Percentiles rank a stretch among this genome's conserved stretches.
Conservation (phyloP, 257 asterid species). For the Asclepias syriaca region DNA sequence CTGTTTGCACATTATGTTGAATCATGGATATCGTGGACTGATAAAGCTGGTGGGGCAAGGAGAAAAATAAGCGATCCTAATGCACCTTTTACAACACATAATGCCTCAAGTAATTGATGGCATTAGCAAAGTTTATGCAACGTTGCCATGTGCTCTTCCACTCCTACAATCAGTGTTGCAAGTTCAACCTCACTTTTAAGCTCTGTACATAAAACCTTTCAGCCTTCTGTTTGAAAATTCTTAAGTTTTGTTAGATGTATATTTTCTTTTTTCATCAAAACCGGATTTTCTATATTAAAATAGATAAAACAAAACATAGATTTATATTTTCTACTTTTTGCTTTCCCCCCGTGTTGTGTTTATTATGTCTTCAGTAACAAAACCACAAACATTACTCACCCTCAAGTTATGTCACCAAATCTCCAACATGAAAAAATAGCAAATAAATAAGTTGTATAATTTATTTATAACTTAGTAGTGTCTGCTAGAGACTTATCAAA, state of each 20-base stretch:
- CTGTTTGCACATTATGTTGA: constrained; percentile 54
- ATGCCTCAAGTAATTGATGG: neutral
- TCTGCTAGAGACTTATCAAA: neutral
- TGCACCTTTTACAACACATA: neutral
- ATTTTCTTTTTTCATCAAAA: too few species aligned
- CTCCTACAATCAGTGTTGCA: neutral
- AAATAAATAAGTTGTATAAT: neutral
- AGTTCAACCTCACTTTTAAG: neutral
- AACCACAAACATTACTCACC: neutral
- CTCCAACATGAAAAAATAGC: neutral
- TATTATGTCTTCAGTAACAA: neutral
- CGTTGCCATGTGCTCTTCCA: neutral
- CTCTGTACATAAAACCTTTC: neutral
- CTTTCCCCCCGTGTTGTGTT: too few species aligned
- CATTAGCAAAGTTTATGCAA: neutral
- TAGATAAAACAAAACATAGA: too few species aligned
- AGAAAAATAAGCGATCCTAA: constrained; percentile 23
- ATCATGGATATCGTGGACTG: constrained; percentile 54
- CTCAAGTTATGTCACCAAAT: neutral
- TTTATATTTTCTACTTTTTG: neutral
- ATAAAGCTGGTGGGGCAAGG: constrained; percentile 40
- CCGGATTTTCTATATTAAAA: too few species aligned
- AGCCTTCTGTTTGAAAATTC: neutral
- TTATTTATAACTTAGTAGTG: too few species aligned
- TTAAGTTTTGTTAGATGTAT: neutral